Conservation (phyloP, 2,329 filamentous ascomycete species). For the Truncatella angustata region DNA sequence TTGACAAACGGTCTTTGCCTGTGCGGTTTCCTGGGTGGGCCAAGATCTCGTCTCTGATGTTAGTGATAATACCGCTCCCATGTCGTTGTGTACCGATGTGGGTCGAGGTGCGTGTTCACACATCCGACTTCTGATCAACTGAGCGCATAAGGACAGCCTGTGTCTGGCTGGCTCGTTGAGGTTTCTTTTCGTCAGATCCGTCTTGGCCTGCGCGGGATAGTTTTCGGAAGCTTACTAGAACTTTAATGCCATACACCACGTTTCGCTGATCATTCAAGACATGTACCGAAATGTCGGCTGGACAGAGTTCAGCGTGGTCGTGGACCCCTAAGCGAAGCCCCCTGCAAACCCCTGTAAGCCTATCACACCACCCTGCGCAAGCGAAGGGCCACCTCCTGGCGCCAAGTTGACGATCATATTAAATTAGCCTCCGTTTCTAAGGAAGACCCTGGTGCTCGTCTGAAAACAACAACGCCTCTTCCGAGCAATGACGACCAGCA, state of each 20-base stretch:
- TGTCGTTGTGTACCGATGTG: no score
- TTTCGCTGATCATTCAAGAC: constrained; percentile 17
- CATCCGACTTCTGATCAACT: no score
- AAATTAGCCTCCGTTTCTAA: constrained; percentile 25
- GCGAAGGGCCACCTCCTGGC: constrained; percentile 24
- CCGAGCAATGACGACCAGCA: background rate
- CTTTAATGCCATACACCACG: constrained; percentile 11
- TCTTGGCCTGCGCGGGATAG: constrained; percentile 19
- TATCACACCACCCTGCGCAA: constrained; percentile 22
- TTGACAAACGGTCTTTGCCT: no score
- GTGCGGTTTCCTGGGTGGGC: no score
- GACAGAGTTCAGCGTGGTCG: constrained; percentile 10
- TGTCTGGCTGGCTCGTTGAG: background rate
- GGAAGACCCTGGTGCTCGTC: constrained; percentile 5
- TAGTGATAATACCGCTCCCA: no score
- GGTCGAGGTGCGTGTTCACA: no score
- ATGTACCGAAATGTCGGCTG: constrained; percentile 2
- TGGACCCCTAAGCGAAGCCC: constrained; percentile 17
- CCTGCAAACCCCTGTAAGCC: constrained; percentile 17
- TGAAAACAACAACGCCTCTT: constrained; percentile 4
- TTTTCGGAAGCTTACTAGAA: constrained; percentile 19
- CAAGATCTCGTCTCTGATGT: no score
- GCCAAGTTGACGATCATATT: constrained; percentile 25
- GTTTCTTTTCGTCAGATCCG: constrained; percentile 18
- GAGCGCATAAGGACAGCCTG: no score